Percentiles rank a stretch among this genome's conserved stretches.
Conservation (phyloP, 2,329 filamentous ascomycete genomes). For the Sporothrix curviconia region DNA sequence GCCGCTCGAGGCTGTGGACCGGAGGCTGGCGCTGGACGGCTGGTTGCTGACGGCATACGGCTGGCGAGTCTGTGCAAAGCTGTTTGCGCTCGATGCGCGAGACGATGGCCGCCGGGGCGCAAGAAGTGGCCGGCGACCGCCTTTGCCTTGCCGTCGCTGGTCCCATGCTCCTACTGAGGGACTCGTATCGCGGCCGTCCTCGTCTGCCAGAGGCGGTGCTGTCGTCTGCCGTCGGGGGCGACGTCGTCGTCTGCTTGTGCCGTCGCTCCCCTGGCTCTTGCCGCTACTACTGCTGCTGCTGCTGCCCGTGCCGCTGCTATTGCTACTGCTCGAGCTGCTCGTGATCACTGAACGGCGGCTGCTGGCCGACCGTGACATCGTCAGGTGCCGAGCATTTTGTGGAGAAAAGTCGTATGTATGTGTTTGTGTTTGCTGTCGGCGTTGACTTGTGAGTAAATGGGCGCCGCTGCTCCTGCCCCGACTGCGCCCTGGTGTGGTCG, state of each 20-base stretch:
- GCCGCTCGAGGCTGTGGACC: slow-evolving; percentile 32
- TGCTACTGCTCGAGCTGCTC: not conserved
- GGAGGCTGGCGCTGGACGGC: slow-evolving; percentile 34
- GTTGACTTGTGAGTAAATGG: slow-evolving; percentile 18
- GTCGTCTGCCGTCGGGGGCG: not conserved
- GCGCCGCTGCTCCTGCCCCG: slow-evolving; percentile 21
- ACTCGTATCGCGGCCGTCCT: too few species aligned
- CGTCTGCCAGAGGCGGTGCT: too few species aligned
- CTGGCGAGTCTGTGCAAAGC: slow-evolving; percentile 37
- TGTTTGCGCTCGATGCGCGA: slow-evolving; percentile 27
- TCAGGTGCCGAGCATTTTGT: not conserved
- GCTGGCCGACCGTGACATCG: not conserved
- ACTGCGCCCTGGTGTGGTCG: slow-evolving; percentile 46
- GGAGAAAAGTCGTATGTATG: not conserved
- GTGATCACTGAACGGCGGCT: not conserved
- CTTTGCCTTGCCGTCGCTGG: not conserved
- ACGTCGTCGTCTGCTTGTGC: slow-evolving; percentile 10
- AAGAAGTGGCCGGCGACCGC: not conserved
- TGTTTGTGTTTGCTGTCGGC: not conserved
- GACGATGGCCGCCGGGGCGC: not conserved
- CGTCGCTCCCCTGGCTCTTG: slow-evolving; percentile 4
- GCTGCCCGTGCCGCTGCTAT: not conserved
- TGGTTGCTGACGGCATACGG: slow-evolving; percentile 35
- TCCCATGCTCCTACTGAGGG: too few species aligned
- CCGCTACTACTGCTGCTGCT: not conserved